phyloP scores from a whole-genome alignment of 495 filamentous ascomycete genomes.

The Elaphomyces granulatus region DNA sequence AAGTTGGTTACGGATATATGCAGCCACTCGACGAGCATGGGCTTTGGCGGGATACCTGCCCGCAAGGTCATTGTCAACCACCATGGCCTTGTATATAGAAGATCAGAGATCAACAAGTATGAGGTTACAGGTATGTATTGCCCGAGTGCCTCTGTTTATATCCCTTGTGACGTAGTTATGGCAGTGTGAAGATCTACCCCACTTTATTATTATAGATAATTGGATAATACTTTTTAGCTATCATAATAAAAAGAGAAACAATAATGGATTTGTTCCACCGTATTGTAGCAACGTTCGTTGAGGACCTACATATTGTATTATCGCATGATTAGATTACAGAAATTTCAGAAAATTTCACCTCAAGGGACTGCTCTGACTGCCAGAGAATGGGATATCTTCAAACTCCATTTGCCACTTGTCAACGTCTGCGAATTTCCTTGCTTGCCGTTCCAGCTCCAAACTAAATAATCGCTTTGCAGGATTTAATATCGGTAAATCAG shows the following conservation, averaged over 20 bases:
- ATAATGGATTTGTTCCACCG: not conserved
- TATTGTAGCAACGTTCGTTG: no score
- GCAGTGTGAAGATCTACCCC: no score
- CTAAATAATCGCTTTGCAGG: constrained; percentile 14
- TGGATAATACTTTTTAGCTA: no score
- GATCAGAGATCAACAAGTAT: no score
- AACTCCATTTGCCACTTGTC: constrained; percentile 63
- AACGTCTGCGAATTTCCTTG: constrained; percentile 49
- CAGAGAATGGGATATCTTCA: constrained; percentile 38
- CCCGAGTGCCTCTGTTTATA: no score
- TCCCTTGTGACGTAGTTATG: no score
- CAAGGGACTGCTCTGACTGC: constrained; percentile 12
- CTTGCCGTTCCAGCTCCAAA: constrained; percentile 24
- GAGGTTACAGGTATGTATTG: no score
- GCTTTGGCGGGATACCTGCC: constrained; percentile 93
- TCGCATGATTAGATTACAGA: no score
- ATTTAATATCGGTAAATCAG: constrained; percentile 2
- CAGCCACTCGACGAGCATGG: constrained; percentile 69
- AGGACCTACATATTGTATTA: no score
- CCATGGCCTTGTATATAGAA: no score
- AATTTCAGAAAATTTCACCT: constrained; percentile 7
- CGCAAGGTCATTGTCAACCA: not conserved
- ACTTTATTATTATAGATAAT: no score
- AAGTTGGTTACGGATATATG: constrained; percentile 43
- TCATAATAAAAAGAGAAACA: not conserved